Evolutionary conservation across 1,284 basidiomycete genomes (phyloP).

Genomic region (Sphagnurus paluster): DNA sequence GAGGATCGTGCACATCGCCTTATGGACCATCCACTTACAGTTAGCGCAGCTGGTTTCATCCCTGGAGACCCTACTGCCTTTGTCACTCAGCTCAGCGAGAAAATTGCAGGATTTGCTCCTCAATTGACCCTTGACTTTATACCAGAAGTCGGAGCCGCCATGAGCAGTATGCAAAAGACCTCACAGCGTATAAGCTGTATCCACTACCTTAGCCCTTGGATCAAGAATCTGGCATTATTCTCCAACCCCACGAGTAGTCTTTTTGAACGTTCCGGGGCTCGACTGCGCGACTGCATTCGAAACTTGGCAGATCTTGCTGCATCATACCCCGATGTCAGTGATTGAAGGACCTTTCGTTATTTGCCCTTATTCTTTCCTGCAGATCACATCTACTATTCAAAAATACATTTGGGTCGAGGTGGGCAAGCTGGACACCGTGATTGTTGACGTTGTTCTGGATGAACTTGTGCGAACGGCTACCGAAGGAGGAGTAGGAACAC

Average conservation of each 20-base stretch:
- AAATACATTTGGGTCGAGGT: slow-evolving; percentile 78
- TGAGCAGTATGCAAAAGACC: slow-evolving; percentile 62
- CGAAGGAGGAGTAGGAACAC: slow-evolving; percentile 77
- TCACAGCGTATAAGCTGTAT: slow-evolving; percentile 70
- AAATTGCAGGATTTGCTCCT: slow-evolving; percentile 71
- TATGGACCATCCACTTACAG: slow-evolving; percentile 12
- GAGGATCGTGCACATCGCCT: slow-evolving; percentile 19
- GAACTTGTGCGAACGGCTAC: slow-evolving; percentile 79
- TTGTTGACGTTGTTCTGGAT: slow-evolving; percentile 73
- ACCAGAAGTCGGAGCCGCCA: slow-evolving; percentile 74
- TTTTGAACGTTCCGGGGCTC: slow-evolving; percentile 70
- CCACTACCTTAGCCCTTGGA: slow-evolving; percentile 85
- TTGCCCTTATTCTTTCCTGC: slow-evolving; percentile 15
- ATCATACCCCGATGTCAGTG: slow-evolving; percentile 62
- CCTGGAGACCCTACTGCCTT: slow-evolving; percentile 73
- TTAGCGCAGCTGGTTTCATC: slow-evolving; percentile 61
- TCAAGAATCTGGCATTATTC: slow-evolving; percentile 75
- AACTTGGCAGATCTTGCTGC: slow-evolving; percentile 76
- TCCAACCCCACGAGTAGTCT: slow-evolving; percentile 64
- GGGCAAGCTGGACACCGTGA: slow-evolving; percentile 61
- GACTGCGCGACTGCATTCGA: slow-evolving; percentile 77
- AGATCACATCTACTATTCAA: slow-evolving; percentile 73
- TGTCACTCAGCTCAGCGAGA: slow-evolving; percentile 67
- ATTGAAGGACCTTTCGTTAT: neutral
- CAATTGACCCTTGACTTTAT: slow-evolving; percentile 86